A percentile compares a stretch with the other conserved stretches of the same genome.
These are phyloP conservation scores for Cornus florida DNA, from an alignment of 148 eudicot genomes.

Conservation along the genomic window DNA sequence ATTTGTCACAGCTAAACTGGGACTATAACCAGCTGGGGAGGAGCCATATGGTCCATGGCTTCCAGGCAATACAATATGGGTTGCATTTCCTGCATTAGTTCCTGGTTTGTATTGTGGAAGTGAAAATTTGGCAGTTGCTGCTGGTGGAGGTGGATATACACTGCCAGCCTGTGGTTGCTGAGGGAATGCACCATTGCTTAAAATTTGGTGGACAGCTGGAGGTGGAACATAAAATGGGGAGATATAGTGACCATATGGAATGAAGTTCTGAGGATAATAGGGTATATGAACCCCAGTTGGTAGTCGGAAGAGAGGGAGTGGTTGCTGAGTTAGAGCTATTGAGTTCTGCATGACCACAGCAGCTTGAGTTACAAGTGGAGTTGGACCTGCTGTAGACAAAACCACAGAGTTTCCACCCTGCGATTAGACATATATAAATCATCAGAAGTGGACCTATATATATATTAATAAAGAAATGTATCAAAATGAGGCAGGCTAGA, in stretches of 20 bases:
- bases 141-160: conserved; percentile 62
- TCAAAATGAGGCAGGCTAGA: not conserved
- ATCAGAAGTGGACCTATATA: not conserved
- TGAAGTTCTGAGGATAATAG: conserved; percentile 68
- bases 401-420: conserved; percentile 71
- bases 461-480: not conserved
- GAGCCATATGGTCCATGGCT: conserved; percentile 70
- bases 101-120: conserved; percentile 73
- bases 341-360: conserved; percentile 68
- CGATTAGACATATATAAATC: conserved; percentile 10
- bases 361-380: conserved; percentile 61
- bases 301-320: conserved; percentile 65
- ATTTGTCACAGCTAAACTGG: conserved; percentile 43
- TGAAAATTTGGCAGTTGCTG: conserved; percentile 55
- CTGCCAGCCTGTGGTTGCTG: conserved; percentile 72
- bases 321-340: conserved; percentile 60
- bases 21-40: conserved; percentile 48
- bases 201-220: conserved; percentile 69
- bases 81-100: conserved; percentile 51
- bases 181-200: conserved; percentile 60
- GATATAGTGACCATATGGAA: conserved; percentile 72
- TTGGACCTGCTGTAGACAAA: conserved; percentile 49
- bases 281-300: conserved; percentile 77
- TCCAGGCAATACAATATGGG: conserved; percentile 51
- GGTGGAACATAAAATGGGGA: conserved; percentile 69